Percentiles rank a stretch among this genome's conserved stretches.
phyloP scores from a whole-genome alignment of 164 flowering plant genomes.

The Liriodendron chinense region DNA sequence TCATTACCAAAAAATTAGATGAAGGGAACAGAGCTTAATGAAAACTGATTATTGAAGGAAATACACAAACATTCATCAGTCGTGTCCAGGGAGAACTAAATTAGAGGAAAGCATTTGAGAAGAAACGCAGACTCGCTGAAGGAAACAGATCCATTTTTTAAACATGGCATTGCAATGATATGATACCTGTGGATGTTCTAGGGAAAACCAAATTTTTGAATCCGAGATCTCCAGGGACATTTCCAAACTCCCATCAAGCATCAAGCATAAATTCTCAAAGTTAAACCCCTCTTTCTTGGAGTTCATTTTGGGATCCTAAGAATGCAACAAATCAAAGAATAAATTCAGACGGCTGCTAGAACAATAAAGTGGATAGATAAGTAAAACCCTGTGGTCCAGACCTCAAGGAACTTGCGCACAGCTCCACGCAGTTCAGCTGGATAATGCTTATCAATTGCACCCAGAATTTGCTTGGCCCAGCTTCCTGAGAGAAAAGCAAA shows the following conservation, averaged over 20 bases:
- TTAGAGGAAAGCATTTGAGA: not conserved
- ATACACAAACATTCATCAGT: not conserved
- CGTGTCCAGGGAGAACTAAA: not conserved
- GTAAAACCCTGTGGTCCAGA: constrained; percentile 10
- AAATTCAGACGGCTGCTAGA: not conserved
- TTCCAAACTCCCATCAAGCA: constrained; percentile 51
- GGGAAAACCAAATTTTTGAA: constrained; percentile 67
- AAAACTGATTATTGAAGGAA: not conserved
- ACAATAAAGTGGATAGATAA: constrained; percentile 1
- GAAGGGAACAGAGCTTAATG: not conserved
- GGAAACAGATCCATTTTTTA: not conserved
- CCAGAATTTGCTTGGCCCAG: constrained; percentile 60
- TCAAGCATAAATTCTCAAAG: constrained; percentile 46
- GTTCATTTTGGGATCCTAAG: constrained; percentile 45
- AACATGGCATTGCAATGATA: not conserved
- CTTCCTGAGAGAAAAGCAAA: constrained; percentile 32
- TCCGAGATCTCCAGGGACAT: constrained; percentile 40
- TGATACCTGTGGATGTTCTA: constrained; percentile 88
- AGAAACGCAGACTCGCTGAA: not conserved
- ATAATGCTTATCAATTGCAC: constrained; percentile 49
- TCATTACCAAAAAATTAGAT: not conserved
- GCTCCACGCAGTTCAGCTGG: constrained; percentile 61
- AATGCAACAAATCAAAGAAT: constrained; percentile 8
- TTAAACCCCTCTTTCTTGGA: constrained; percentile 36
- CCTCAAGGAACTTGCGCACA: constrained; percentile 61